phyloP scores from a whole-genome alignment of 352 stramenopile genomes.

The Globisporangium cederbergense region DNA sequence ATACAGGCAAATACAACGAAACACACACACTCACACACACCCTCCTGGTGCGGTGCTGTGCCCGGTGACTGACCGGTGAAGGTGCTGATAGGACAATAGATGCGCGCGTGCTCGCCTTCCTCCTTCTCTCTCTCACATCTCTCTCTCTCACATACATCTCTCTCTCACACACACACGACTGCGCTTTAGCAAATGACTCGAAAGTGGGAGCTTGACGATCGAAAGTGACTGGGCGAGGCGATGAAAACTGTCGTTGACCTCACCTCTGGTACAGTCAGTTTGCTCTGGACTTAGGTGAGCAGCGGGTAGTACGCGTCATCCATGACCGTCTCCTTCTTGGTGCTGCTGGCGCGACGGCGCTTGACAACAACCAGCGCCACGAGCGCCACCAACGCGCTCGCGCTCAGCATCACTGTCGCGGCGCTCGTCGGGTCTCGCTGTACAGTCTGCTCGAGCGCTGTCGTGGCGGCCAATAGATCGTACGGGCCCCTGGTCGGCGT shows the following conservation, averaged over 20 bases:
- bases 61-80: too few relatives aligned
- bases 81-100: too few relatives aligned
- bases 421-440: background rate
- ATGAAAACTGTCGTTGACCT: background rate
- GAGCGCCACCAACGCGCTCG: constrained; percentile 11
- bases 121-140: too few relatives aligned
- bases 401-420: constrained; percentile 6
- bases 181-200: background rate
- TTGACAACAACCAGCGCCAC: constrained; percentile 16
- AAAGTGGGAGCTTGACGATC: background rate
- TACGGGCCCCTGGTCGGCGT: too few relatives aligned
- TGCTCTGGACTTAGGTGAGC: constrained; percentile 4
- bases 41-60: too few relatives aligned
- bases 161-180: too few relatives aligned
- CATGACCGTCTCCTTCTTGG: background rate
- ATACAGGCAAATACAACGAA: background rate
- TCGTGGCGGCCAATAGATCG: background rate
- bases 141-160: too few relatives aligned
- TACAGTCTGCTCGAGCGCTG: background rate
- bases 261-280: background rate
- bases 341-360: constrained; percentile 6
- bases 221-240: background rate
- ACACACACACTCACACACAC: background rate
- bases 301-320: constrained; percentile 20
- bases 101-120: too few relatives aligned